Percentiles rank a stretch among this genome's conserved stretches.
phyloP scores from a whole-genome alignment of 2,329 filamentous ascomycete species.

The Trichoderma cornu-damae region DNA sequence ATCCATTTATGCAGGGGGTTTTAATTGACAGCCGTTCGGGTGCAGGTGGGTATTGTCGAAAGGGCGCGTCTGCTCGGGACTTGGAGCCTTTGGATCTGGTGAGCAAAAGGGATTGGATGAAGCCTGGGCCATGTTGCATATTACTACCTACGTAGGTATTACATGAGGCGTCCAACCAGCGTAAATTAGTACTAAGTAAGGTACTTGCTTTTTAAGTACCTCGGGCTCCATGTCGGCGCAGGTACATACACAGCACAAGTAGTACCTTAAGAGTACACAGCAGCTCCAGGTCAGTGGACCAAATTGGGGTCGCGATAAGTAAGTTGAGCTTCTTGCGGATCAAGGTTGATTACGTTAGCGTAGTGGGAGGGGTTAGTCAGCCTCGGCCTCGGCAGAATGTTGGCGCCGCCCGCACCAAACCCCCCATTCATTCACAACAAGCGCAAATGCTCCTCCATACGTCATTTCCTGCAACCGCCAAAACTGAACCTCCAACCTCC shows the following conservation, averaged over 20 bases:
- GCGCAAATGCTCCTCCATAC: slow-evolving; percentile 2
- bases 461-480: not conserved
- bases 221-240: not conserved
- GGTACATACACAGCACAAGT: not conserved
- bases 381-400: slow-evolving; percentile 16
- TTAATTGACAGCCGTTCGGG: slow-evolving; percentile 5
- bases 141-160: no score
- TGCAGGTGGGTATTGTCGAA: not conserved
- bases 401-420: slow-evolving; percentile 13
- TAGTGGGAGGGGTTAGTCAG: no score
- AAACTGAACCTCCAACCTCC: not conserved
- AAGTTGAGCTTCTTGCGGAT: no score
- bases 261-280: no score
- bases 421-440: no score
- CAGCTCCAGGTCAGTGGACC: not conserved
- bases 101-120: slow-evolving; percentile 7
- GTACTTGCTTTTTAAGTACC: no score
- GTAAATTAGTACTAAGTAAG: no score
- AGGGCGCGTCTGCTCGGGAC: not conserved
- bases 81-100: not conserved
- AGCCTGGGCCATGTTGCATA: no score
- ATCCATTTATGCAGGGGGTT: slow-evolving; percentile 6
- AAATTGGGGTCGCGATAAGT: not conserved
- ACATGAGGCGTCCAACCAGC: no score
- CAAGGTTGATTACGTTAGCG: no score